Percentiles rank a stretch among this genome's conserved stretches.
Conservation (phyloP, 345 rosid genomes). For the Cardamine resedifolia region DNA sequence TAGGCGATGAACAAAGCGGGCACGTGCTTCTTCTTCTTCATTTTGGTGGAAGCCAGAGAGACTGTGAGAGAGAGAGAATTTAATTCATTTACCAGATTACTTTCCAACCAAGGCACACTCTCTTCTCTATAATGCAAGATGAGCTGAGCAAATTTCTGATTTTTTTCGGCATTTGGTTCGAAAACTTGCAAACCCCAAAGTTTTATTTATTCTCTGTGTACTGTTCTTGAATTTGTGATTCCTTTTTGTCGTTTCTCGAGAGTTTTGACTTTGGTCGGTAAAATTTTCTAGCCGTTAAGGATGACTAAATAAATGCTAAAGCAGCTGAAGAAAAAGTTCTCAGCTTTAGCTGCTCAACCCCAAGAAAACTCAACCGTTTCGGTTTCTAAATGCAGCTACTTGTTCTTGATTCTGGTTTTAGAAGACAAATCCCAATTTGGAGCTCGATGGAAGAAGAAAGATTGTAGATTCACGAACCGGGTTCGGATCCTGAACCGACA, state of each 20-base stretch:
- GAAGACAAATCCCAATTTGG: not conserved
- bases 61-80: conserved; percentile 1
- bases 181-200: conserved; percentile 4
- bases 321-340: conserved; percentile 19
- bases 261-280: conserved; percentile 35
- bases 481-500: conserved; percentile 39
- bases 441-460: conserved; percentile 9
- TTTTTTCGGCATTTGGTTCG: not conserved
- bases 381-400: conserved; percentile 42
- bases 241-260: conserved; percentile 30
- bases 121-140: conserved; percentile 16
- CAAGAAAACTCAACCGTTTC: conserved; percentile 17
- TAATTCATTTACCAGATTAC: conserved; percentile 19
- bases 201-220: not conserved
- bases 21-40: conserved; percentile 42
- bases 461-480: conserved; percentile 24
- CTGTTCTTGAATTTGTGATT: not conserved
- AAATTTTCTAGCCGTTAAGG: conserved; percentile 27
- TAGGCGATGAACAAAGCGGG: conserved; percentile 25
- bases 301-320: conserved; percentile 22
- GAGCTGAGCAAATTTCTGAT: not conserved
- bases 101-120: conserved; percentile 40
- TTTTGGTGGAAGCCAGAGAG: conserved; percentile 37
- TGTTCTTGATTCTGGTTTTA: conserved; percentile 35
- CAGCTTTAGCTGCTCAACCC: conserved; percentile 36